These are phyloP conservation scores for Xanthoconium stramineum DNA, from an alignment of 768 basidiomycete genomes.

Conservation along the genomic window DNA sequence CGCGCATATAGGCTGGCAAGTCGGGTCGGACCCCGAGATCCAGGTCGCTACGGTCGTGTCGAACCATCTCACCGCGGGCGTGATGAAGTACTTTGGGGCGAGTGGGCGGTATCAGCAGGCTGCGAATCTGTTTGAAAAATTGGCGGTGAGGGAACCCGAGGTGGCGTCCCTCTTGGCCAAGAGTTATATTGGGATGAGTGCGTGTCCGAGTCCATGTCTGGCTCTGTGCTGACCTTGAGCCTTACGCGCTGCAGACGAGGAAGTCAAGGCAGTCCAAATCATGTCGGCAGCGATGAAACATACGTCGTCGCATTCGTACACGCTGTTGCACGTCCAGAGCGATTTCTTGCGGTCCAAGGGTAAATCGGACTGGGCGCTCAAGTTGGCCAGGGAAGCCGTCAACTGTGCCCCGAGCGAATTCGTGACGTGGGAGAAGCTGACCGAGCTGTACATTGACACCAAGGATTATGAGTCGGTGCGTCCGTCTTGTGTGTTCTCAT, in stretches of 20 bases:
- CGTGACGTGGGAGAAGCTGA: slow-evolving; percentile 97
- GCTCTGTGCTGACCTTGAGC: background rate
- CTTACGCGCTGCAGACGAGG: slow-evolving; percentile 65
- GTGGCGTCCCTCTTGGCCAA: slow-evolving; percentile 82
- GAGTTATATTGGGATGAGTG: slow-evolving; percentile 97
- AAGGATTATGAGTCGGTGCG: slow-evolving; percentile 73
- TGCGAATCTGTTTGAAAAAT: slow-evolving; percentile 92
- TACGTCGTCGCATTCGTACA: slow-evolving; percentile 90
- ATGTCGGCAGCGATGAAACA: slow-evolving; percentile 79
- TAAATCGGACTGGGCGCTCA: slow-evolving; percentile 83
- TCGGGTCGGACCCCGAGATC: slow-evolving; percentile 97
- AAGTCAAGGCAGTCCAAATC: slow-evolving; percentile 96
- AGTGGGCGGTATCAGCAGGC: slow-evolving; percentile 83
- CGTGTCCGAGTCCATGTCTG: slow-evolving; percentile 30
- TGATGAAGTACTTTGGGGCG: slow-evolving; percentile 97
- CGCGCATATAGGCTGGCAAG: slow-evolving; percentile 79
- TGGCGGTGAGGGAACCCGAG: slow-evolving; percentile 83
- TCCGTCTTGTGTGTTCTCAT: background rate
- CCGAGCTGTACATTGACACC: slow-evolving; percentile 90
- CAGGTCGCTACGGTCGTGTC: slow-evolving; percentile 96
- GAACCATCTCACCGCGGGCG: slow-evolving; percentile 91
- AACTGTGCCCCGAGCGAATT: slow-evolving; percentile 99
- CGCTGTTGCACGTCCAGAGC: slow-evolving; percentile 90
- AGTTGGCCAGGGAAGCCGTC: slow-evolving; percentile 90
- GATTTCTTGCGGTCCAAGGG: slow-evolving; percentile 90